These are phyloP conservation scores for Paraphaeosphaeria minitans DNA, from an alignment of 2,329 filamentous ascomycete genomes.

Conservation along the genomic window DNA sequence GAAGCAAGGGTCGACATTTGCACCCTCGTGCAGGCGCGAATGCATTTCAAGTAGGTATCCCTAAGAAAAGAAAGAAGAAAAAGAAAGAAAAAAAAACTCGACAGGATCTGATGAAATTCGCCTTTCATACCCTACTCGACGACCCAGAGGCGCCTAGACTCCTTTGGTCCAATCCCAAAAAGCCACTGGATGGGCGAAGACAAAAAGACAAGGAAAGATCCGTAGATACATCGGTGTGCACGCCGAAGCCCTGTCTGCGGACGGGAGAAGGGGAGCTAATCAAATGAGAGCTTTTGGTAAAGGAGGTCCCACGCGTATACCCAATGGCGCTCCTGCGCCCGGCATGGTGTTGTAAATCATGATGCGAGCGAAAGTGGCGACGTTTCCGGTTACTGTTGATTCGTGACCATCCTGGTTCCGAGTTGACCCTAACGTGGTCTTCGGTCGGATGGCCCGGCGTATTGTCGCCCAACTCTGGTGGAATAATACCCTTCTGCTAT, in stretches of 20 bases:
- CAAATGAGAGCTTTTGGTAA: slow-evolving; percentile 9
- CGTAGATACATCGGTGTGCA: background rate
- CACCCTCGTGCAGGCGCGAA: background rate
- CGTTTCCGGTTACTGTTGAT: slow-evolving; percentile 8
- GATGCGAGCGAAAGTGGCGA: background rate
- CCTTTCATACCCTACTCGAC: slow-evolving; percentile 4
- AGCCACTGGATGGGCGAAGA: background rate
- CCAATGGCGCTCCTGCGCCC: background rate
- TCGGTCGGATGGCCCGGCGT: slow-evolving; percentile 18
- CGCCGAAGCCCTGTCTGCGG: background rate
- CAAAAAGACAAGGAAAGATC: background rate
- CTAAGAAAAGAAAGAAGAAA: too few species aligned
- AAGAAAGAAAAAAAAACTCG: too few species aligned
- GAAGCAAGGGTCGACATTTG: too few species aligned
- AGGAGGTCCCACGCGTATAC: slow-evolving; percentile 1
- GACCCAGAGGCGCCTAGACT: background rate
- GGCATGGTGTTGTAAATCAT: background rate
- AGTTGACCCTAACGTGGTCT: background rate
- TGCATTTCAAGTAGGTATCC: too few species aligned
- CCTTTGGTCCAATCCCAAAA: slow-evolving; percentile 5
- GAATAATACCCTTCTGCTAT: slow-evolving; percentile 32
- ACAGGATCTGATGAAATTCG: slow-evolving; percentile 1
- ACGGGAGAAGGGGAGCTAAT: slow-evolving; percentile 9
- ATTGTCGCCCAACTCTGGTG: slow-evolving; percentile 8
- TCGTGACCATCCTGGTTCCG: background rate